Evolutionary conservation across 2,329 filamentous ascomycete genomes (phyloP).

Genomic region (Alternaria ethzedia): DNA sequence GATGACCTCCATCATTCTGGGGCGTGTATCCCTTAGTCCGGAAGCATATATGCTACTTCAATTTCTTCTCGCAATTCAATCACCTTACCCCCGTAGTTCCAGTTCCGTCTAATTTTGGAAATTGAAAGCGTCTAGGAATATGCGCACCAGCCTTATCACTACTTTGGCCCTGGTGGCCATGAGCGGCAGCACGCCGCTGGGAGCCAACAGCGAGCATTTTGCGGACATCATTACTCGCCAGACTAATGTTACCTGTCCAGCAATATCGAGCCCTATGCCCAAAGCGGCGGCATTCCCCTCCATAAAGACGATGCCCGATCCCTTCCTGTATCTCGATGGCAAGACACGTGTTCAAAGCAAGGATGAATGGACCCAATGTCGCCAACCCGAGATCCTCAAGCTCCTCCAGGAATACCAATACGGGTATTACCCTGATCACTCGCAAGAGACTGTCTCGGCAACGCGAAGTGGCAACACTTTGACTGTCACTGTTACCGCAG

Average conservation of each 20-base stretch:
- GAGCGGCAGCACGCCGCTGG: conserved; percentile 15
- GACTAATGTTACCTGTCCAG: conserved; percentile 32
- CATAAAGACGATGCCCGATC: conserved; percentile 51
- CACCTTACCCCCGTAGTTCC: too few species aligned
- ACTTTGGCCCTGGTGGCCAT: conserved; percentile 6
- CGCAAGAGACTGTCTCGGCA: conserved; percentile 55
- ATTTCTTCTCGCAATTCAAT: too few species aligned
- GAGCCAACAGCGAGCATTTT: conserved; percentile 1
- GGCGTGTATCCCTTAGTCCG: too few species aligned
- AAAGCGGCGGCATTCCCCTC: conserved; percentile 29
- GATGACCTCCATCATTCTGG: too few species aligned
- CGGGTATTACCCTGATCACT: conserved; percentile 60
- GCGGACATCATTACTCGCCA: conserved; percentile 25
- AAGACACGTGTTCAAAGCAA: conserved; percentile 52
- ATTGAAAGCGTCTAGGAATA: too few species aligned
- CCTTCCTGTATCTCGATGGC: conserved; percentile 54
- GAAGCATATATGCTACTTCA: too few species aligned
- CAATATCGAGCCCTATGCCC: conserved; percentile 35
- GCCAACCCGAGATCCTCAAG: conserved; percentile 58
- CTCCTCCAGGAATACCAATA: conserved; percentile 61
- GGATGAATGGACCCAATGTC: conserved; percentile 58
- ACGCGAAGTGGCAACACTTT: conserved; percentile 56
- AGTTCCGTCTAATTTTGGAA: too few species aligned
- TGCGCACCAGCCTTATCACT: too few species aligned
- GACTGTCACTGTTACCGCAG: conserved; percentile 52